Base-by-base conservation (phyloP, 2,329 filamentous ascomycete species). In the Talaromyces sp. region DNA sequence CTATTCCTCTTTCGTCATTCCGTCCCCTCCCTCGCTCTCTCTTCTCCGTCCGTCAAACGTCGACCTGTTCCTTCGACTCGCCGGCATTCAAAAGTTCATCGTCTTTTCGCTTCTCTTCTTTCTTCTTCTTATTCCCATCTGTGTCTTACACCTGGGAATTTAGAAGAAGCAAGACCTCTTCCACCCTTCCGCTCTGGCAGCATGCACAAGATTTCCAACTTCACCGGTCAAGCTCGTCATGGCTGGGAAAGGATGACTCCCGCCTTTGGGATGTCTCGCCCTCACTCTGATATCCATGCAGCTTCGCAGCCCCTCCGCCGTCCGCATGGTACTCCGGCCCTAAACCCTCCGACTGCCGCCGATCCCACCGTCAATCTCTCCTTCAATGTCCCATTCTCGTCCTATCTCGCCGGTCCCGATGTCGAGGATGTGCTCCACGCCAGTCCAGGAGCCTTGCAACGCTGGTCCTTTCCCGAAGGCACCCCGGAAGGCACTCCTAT, bases 371-470 rank as follows among this genome's bases (percentile, higher is more conserved):
- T 98, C 79, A 92, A 96, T 79, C 90, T 97, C 77, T 94, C 92
- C 69, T 98, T 99, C 88, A 98, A 97, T 76, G 90, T 99, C 58
- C 95, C 95, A 67, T 97, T 98, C 80, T 89, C 93, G 71, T 96
- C 92, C 69, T 94, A 94, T 73, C 88, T 99, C 67, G 87, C 91
- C 68, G 95, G 95, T 39, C 95, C 95, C 69, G 93, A 98, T 74
- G 90, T 90, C 70, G 93, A 97, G 78, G 93, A 98, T 79, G 92
- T 99, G 73, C 86, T 98, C 67, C 94, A 97, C 80, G 93, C 94
- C 69, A 97, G 91, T 69, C 87, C 89, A 65, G 91, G 92, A 71
- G 93, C 94, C 67, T 89, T 96, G 69, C 86, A 94, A 70, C 89
- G 92, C 76, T 99, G 95, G 95, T 95, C 92, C 60, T 94, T 97